Evolutionary conservation across 805 yeast species (phyloP).

Genomic region (Sugiyamaella chiloensis): DNA sequence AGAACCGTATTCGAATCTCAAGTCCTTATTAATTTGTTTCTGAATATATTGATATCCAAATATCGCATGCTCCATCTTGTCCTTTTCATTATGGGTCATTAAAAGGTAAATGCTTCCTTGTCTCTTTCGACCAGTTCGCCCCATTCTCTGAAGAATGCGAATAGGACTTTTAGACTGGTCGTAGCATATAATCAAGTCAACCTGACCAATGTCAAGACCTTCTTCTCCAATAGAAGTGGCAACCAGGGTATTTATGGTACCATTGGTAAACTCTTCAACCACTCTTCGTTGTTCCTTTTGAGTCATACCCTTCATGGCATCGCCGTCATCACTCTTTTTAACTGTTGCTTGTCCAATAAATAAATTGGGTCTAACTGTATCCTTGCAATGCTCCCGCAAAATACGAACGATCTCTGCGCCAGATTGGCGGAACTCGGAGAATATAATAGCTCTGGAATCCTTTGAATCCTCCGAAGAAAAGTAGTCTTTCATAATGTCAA

Average conservation of each 20-base stretch:
- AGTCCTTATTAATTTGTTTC: constrained; percentile 45
- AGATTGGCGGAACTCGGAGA: constrained; percentile 85
- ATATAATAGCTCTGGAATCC: constrained; percentile 69
- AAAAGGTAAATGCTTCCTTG: constrained; percentile 78
- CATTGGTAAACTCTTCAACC: constrained; percentile 68
- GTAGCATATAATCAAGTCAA: constrained; percentile 86
- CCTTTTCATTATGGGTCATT: constrained; percentile 72
- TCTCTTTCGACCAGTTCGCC: constrained; percentile 94
- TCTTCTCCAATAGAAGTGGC: constrained; percentile 99
- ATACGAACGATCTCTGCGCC: constrained; percentile 81
- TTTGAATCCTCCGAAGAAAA: constrained; percentile 37
- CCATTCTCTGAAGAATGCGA: constrained; percentile 92
- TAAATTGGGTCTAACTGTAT: constrained; percentile 62
- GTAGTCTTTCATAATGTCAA: constrained; percentile 56
- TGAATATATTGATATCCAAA: constrained; percentile 79
- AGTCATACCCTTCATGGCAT: constrained; percentile 50
- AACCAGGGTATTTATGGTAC: constrained; percentile 71
- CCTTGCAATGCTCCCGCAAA: constrained; percentile 35
- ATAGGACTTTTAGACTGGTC: constrained; percentile 94
- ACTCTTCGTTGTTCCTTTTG: constrained; percentile 84
- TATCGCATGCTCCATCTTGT: constrained; percentile 80
- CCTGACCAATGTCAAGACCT: constrained; percentile 98
- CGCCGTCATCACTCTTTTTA: constrained; percentile 10
- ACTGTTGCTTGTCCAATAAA: constrained; percentile 74
- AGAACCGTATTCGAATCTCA: constrained; percentile 40